These are phyloP conservation scores for Leccinellum rugosiceps DNA, from an alignment of 768 basidiomycete species.

Conservation along the genomic window DNA sequence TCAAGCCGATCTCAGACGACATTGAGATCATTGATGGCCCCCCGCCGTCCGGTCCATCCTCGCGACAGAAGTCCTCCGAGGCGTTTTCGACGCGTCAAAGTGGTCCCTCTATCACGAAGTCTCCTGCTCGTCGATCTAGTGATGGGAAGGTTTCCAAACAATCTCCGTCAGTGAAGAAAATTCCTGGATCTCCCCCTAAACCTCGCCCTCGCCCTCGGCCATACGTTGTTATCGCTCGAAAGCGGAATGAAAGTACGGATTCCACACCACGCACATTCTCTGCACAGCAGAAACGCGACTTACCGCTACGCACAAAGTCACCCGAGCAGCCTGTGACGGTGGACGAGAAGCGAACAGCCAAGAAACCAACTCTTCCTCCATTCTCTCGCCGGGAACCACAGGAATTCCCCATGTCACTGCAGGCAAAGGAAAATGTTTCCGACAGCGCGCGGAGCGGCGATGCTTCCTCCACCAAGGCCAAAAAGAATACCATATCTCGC, in stretches of 20 bases:
- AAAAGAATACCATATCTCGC: slow-evolving; percentile 14
- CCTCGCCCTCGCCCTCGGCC: slow-evolving; percentile 19
- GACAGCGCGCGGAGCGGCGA: slow-evolving; percentile 12
- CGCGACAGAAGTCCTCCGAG: not conserved
- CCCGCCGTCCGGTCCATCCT: not conserved
- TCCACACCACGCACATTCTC: slow-evolving; percentile 14
- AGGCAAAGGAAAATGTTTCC: slow-evolving; percentile 23
- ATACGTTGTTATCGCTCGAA: slow-evolving; percentile 2
- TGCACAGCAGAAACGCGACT: not conserved
- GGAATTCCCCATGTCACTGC: slow-evolving; percentile 23
- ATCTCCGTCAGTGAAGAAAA: not conserved
- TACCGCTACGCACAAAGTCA: slow-evolving; percentile 6
- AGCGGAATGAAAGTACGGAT: slow-evolving; percentile 12
- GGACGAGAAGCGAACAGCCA: not conserved
- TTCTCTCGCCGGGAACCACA: slow-evolving; percentile 13
- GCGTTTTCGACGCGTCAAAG: slow-evolving; percentile 1
- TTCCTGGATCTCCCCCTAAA: not conserved
- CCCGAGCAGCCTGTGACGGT: slow-evolving; percentile 1
- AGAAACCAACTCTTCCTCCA: slow-evolving; percentile 9
- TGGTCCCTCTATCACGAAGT: not conserved
- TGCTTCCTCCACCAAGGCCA: slow-evolving; percentile 5
- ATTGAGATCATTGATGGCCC: slow-evolving; percentile 2
- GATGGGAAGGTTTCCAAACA: slow-evolving; percentile 4
- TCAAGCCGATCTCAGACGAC: slow-evolving; percentile 19
- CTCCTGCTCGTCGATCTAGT: not conserved